Evolutionary conservation across 2,329 filamentous ascomycete species (phyloP).

Genomic region (Botryotinia convoluta): DNA sequence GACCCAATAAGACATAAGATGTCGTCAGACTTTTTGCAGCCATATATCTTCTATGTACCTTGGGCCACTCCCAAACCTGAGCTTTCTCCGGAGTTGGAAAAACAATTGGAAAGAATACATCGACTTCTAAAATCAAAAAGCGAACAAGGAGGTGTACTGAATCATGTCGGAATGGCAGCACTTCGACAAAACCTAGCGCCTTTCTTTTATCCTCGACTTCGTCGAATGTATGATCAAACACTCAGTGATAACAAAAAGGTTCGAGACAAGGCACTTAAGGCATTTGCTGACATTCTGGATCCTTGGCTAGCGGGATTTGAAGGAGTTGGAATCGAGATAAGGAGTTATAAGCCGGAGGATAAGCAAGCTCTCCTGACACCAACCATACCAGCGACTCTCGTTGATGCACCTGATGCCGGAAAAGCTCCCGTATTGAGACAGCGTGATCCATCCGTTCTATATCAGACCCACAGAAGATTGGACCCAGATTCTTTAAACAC

Average conservation of each 20-base stretch:
- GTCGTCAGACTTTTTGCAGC: background rate
- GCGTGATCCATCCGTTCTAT: conserved; percentile 12
- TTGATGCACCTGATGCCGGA: background rate
- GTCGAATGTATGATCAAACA: conserved; percentile 16
- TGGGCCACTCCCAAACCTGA: conserved; percentile 7
- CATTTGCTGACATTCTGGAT: background rate
- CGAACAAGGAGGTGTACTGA: background rate
- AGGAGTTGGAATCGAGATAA: conserved; percentile 12
- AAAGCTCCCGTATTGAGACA: conserved; percentile 11
- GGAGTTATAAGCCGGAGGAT: background rate
- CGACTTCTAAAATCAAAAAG: background rate
- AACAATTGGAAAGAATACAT: conserved; percentile 2
- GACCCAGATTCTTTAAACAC: background rate
- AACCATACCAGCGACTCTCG: conserved; percentile 4
- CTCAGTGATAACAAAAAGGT: background rate
- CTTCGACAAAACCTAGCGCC: conserved; percentile 5
- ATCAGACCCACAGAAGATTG: background rate
- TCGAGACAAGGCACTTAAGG: background rate
- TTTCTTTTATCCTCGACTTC: conserved; percentile 9
- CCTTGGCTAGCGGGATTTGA: conserved; percentile 16
- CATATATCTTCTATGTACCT: conserved; percentile 11
- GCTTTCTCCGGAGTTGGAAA: background rate
- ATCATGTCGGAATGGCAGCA: background rate
- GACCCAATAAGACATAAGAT: conserved; percentile 4
- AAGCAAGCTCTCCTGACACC: background rate